Base-by-base conservation (phyloP, 2,329 filamentous ascomycete species). In the Zopfia rhizophila region DNA sequence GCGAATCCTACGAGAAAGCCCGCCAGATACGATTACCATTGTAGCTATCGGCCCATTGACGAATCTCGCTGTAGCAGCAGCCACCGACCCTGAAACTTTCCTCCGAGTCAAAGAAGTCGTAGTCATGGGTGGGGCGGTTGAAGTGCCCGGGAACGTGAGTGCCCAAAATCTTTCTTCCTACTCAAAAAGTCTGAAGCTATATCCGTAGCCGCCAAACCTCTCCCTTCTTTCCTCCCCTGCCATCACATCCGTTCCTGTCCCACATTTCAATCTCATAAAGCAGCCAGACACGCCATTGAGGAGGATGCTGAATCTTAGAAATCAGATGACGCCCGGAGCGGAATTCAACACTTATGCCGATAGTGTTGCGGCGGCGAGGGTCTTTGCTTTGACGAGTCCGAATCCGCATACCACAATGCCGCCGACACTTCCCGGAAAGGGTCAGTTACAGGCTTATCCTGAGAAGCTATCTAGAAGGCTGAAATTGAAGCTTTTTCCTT, bases 301-400 rank as follows among this genome's bases (percentile, higher is more conserved):
- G 38, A 53, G 54, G 41, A 32, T 30, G 47, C 70, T 69, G 51
- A 70, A 63, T 23, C 18, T 39, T 12, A 59, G 59, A 35, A 74
- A 74, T 50, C 70, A 80, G 77, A 82, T 86, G 56, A 87, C 83
- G 0, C 93, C 94, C 2, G 83, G 88, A 10, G 91, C 90, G 53
- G 94, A 99, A 70, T 99, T 99, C 82, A 99, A 99, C 77, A 89
- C 88, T 45, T 96, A 91, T 65, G 92, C 94, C 46, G 95, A 99
- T 53, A 70, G 72, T 35, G 62, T 78, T 39, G 77, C 78, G 21
- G 72, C 75, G 6, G 78, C 78, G 1, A 69, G 77, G 30, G 61
- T 80, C 23, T 79, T 78, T 44, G 76, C 78, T 1, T 66, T 80
- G 10, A 77, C 77, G n/a, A 75, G 72, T 8, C 73, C 69, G 2